A percentile compares a stretch with the other conserved stretches of the same genome.
These are phyloP conservation scores for Hammondia hammondi DNA, from an alignment of 169 alveolate genomes.

Conservation along the genomic window DNA sequence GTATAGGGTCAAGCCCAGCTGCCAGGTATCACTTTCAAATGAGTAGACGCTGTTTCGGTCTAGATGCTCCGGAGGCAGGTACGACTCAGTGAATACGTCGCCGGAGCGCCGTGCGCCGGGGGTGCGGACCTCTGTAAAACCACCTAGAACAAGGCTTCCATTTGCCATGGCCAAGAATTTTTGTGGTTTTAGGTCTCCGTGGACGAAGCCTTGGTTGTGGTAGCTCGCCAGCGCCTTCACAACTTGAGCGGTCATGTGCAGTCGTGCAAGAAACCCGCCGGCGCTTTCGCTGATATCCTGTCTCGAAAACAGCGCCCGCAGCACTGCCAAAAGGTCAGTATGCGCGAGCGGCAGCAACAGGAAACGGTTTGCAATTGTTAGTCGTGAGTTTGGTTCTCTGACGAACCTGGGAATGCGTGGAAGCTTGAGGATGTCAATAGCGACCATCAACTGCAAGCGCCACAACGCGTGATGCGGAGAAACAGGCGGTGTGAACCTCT, in stretches of 20 bases:
- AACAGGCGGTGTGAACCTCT: too few species aligned
- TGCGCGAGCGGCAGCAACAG: background rate
- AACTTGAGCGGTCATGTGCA: slow-evolving; percentile 47
- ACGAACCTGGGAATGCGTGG: too few species aligned
- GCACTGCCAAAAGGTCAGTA: background rate
- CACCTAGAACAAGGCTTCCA: slow-evolving; percentile 31
- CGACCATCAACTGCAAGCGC: too few species aligned
- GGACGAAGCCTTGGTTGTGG: slow-evolving; percentile 30
- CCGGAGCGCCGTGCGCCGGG: slow-evolving; percentile 26
- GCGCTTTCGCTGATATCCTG: background rate
- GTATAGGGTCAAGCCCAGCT: slow-evolving; percentile 57
- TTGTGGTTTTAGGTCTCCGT: slow-evolving; percentile 38
- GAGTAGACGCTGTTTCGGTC: background rate
- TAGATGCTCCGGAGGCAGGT: slow-evolving; percentile 46
- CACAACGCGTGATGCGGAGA: too few species aligned
- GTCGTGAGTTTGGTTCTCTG: background rate
- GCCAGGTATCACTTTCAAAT: slow-evolving; percentile 38
- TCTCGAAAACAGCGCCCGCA: background rate
- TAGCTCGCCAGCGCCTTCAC: slow-evolving; percentile 15
- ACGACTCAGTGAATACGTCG: background rate
- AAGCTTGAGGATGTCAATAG: too few species aligned
- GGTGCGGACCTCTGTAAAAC: background rate
- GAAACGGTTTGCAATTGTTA: background rate
- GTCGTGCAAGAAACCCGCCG: background rate
- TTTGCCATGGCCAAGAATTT: slow-evolving; percentile 24